phyloP scores from a whole-genome alignment of 1,139 yeast species.

The Diutina mesorugosa region DNA sequence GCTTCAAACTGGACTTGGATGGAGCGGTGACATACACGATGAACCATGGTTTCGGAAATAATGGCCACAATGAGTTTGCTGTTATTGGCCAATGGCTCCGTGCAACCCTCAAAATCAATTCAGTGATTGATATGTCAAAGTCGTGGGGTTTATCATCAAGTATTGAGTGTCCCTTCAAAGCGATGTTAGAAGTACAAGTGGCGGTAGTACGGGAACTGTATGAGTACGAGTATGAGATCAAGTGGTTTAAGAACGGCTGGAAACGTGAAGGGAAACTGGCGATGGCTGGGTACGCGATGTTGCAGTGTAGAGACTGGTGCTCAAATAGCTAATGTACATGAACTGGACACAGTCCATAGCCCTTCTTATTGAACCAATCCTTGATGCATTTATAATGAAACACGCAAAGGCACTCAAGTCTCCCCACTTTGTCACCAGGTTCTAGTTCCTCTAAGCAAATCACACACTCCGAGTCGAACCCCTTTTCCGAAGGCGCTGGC shows the following conservation, averaged over 20 bases:
- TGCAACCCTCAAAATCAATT: not conserved
- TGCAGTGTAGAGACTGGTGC: not conserved
- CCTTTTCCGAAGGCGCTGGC: conserved; percentile 1
- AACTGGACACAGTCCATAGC: conserved; percentile 79
- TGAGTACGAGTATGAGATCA: not conserved
- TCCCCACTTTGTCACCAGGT: conserved; percentile 81
- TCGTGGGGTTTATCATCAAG: not conserved
- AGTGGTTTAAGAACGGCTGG: not conserved
- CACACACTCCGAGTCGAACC: conserved; percentile 63
- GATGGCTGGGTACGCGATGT: not conserved
- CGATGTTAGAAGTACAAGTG: not conserved
- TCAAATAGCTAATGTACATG: conserved; percentile 18
- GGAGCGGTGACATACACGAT: not conserved
- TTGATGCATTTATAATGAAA: conserved; percentile 86
- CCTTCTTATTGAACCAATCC: conserved; percentile 81
- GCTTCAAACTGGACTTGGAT: not conserved
- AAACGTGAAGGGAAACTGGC: not conserved
- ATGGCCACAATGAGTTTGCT: not conserved
- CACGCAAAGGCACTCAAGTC: conserved; percentile 88
- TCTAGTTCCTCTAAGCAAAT: conserved; percentile 82
- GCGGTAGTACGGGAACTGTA: not conserved
- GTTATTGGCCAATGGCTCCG: not conserved
- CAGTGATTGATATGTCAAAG: not conserved
- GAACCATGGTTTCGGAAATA: not conserved
- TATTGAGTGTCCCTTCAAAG: not conserved